These are phyloP conservation scores for Paraleonurus japonicus DNA, from an alignment of 257 asterid species.

Conservation along the genomic window DNA sequence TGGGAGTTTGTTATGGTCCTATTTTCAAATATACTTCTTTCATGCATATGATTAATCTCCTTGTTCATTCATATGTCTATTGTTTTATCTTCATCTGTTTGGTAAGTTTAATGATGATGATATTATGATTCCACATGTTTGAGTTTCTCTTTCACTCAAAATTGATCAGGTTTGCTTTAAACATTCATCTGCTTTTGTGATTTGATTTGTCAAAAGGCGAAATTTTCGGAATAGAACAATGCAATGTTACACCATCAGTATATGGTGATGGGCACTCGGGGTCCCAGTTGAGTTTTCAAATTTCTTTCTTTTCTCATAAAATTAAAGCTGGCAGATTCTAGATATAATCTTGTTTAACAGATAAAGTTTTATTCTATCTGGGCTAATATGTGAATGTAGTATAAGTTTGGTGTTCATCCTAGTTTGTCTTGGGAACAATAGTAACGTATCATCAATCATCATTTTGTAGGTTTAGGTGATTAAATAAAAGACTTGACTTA, in stretches of 20 bases:
- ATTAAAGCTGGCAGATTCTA: background rate
- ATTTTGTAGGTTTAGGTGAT: background rate
- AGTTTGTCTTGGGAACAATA: too few species aligned
- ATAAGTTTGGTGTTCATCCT: too few species aligned
- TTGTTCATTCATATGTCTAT: background rate
- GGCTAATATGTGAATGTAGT: background rate
- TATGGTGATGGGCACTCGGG: slow-evolving; percentile 23
- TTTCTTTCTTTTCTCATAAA: slow-evolving; percentile 1
- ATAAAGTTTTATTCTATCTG: background rate
- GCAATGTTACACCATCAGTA: background rate
- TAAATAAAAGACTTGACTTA: too few species aligned
- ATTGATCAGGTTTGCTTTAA: slow-evolving; percentile 21
- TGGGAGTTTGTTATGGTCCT: too few species aligned
- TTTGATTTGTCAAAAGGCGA: slow-evolving; percentile 33
- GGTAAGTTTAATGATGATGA: background rate
- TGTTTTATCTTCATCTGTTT: slow-evolving; percentile 12
- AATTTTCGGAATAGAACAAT: slow-evolving; percentile 26
- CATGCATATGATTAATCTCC: too few species aligned
- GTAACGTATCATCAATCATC: too few species aligned
- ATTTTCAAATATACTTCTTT: background rate
- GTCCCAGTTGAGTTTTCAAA: slow-evolving; percentile 26
- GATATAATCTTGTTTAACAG: background rate
- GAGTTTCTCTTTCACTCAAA: too few species aligned
- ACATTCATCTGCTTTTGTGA: slow-evolving; percentile 28
- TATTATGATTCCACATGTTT: background rate